These are phyloP conservation scores for Linnemannia schmuckeri DNA, from an alignment of 192 early-diverging fungal species.

Conservation along the genomic window DNA sequence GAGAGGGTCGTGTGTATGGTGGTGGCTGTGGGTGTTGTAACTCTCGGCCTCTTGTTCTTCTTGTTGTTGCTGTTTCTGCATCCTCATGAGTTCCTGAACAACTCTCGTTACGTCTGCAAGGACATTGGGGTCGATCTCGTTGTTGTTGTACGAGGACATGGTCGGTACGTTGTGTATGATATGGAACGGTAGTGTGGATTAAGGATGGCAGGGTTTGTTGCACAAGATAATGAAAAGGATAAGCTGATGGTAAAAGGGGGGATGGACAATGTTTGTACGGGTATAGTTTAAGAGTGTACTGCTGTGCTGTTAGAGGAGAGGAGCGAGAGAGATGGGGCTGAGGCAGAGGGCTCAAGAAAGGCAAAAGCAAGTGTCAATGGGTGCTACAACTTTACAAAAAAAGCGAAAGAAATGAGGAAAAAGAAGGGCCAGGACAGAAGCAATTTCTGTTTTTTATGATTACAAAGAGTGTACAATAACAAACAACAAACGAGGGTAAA, in stretches of 20 bases:
- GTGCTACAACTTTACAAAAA: background rate
- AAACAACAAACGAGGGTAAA: background rate
- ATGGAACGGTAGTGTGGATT: background rate
- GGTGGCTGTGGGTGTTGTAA: background rate
- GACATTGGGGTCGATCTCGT: constrained; percentile 48
- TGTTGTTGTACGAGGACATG: constrained; percentile 16
- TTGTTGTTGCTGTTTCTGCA: constrained; percentile 27
- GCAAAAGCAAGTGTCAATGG: background rate
- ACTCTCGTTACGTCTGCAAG: constrained; percentile 53
- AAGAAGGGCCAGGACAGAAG: background rate
- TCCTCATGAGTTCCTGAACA: constrained; percentile 44
- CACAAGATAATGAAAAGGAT: background rate
- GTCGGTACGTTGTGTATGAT: background rate
- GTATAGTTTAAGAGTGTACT: background rate
- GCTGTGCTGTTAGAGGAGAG: background rate
- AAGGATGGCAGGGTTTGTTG: background rate
- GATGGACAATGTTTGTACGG: background rate
- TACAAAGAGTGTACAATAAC: background rate
- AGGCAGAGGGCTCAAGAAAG: background rate
- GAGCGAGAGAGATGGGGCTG: background rate
- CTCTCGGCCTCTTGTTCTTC: constrained; percentile 4
- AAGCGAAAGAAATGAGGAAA: no score
- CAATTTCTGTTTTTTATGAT: background rate
- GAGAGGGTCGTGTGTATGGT: background rate
- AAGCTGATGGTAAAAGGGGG: background rate